A percentile compares a stretch with the other conserved stretches of the same genome.
These are phyloP conservation scores for Taphrina deformans DNA, from an alignment of 1,139 yeast species.

Conservation along the genomic window DNA sequence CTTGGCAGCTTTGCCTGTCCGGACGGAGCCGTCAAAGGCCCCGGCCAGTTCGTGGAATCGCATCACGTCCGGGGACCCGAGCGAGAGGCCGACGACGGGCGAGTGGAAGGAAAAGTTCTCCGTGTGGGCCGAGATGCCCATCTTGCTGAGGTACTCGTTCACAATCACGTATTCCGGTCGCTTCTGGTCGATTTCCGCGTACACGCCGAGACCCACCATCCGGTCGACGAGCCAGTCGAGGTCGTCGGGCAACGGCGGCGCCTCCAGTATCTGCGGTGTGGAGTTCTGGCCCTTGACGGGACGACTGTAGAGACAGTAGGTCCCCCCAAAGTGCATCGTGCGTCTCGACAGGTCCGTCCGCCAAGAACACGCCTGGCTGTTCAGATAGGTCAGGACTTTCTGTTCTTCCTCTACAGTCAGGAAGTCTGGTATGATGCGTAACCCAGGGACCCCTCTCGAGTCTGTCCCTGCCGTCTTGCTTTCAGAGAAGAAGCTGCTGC, in stretches of 20 bases:
- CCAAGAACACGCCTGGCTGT: conserved; percentile 6
- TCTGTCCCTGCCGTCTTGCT: not conserved
- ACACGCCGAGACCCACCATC: not conserved
- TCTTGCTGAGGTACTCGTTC: conserved; percentile 7
- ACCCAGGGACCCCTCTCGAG: not conserved
- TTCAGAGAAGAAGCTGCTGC: no score
- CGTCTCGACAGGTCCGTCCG: conserved; percentile 5
- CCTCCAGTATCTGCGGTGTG: not conserved
- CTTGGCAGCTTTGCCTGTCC: conserved; percentile 16
- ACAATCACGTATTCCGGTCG: conserved; percentile 16
- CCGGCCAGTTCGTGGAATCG: not conserved
- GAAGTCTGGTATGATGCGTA: conserved; percentile 6
- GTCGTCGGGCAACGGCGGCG: conserved; percentile 7
- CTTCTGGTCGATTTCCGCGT: not conserved
- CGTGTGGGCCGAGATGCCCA: conserved; percentile 22
- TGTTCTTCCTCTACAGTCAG: not conserved
- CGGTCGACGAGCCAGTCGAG: conserved; percentile 7
- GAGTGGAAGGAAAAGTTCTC: conserved; percentile 24
- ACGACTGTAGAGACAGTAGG: not conserved
- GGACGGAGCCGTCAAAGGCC: conserved; percentile 11
- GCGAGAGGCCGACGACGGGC: conserved; percentile 12
- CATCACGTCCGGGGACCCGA: conserved; percentile 14
- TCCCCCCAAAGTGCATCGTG: conserved; percentile 17
- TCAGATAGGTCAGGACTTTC: not conserved
- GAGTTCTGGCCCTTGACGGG: not conserved